A percentile compares a stretch with the other conserved stretches of the same genome.
Evolutionary conservation across 139 green algal genomes (phyloP).

Genomic region (Auxenochlorella pyrenoidosa): DNA sequence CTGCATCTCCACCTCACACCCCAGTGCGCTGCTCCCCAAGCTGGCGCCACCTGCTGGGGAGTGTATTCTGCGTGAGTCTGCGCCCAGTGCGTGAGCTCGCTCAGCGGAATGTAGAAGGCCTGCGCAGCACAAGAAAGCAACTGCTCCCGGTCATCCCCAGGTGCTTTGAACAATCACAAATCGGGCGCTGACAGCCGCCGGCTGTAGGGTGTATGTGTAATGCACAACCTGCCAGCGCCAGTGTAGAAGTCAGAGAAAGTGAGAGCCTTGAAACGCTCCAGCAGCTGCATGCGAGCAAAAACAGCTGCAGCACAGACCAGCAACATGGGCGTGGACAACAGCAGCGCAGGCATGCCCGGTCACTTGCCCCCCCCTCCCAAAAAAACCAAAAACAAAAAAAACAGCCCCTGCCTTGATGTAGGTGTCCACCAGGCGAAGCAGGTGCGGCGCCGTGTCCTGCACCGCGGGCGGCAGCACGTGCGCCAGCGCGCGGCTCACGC

Average conservation of each 20-base stretch:
- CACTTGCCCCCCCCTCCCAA: too few relatives aligned
- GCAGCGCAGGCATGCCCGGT: too few relatives aligned
- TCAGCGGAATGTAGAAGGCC: conserved; percentile 63
- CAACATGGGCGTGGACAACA: too few relatives aligned
- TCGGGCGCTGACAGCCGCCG: too few relatives aligned
- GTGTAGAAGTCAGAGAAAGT: too few relatives aligned
- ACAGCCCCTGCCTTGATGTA: conserved; percentile 74
- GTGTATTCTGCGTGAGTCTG: conserved; percentile 73
- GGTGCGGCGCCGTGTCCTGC: conserved; percentile 32
- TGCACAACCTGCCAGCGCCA: too few relatives aligned
- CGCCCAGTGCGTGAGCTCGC: conserved; percentile 69
- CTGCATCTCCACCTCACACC: background rate
- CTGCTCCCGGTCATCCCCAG: too few relatives aligned
- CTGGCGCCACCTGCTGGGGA: conserved; percentile 39
- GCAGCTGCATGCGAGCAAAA: too few relatives aligned
- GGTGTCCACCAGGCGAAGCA: conserved; percentile 58
- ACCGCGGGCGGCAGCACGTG: conserved; percentile 12
- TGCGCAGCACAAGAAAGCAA: too few relatives aligned
- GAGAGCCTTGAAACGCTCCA: background rate
- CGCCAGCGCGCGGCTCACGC: conserved; percentile 1
- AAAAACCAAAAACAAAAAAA: too few relatives aligned
- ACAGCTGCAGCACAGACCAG: background rate
- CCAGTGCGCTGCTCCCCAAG: background rate
- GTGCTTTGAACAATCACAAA: too few relatives aligned
- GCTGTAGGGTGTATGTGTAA: too few relatives aligned